A percentile compares a stretch with the other conserved stretches of the same genome.
These are phyloP conservation scores for Ploettnerulaceae sp. DNA, from an alignment of 2,329 filamentous ascomycete genomes.

Conservation along the genomic window DNA sequence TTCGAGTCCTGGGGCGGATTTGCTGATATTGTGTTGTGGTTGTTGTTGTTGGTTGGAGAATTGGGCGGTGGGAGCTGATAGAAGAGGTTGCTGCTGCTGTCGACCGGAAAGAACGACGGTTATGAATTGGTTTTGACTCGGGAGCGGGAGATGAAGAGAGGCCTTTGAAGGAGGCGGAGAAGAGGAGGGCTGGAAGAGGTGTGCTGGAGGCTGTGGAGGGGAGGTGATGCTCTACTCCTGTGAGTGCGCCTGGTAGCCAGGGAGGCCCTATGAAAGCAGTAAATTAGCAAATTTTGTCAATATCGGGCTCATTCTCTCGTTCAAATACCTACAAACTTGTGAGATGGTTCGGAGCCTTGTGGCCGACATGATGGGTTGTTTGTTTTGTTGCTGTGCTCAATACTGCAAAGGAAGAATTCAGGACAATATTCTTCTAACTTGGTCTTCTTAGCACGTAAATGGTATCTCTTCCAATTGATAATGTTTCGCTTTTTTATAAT, in stretches of 20 bases:
- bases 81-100: not conserved
- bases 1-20: not conserved
- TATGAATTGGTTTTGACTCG: not conserved
- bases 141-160: not conserved
- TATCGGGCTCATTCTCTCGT: too few relatives aligned
- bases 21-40: constrained; percentile 1
- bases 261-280: too few relatives aligned
- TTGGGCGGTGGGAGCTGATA: not conserved
- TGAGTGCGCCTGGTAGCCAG: constrained; percentile 17
- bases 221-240: constrained; percentile 11
- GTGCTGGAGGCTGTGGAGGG: constrained; percentile 1
- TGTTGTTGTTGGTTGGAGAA: constrained; percentile 1
- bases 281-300: too few relatives aligned
- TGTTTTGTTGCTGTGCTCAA: not conserved
- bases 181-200: constrained; percentile 9
- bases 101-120: not conserved
- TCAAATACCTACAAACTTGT: too few relatives aligned
- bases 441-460: too few relatives aligned
- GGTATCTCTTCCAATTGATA: too few relatives aligned
- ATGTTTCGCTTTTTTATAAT: too few relatives aligned
- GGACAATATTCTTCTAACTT: too few relatives aligned
- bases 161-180: constrained; percentile 11
- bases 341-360: constrained; percentile 8
- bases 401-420: not conserved
- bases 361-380: constrained; percentile 6